phyloP scores from a whole-genome alignment of 108 stramenopile genomes.

The Discostella stelligeroides region DNA sequence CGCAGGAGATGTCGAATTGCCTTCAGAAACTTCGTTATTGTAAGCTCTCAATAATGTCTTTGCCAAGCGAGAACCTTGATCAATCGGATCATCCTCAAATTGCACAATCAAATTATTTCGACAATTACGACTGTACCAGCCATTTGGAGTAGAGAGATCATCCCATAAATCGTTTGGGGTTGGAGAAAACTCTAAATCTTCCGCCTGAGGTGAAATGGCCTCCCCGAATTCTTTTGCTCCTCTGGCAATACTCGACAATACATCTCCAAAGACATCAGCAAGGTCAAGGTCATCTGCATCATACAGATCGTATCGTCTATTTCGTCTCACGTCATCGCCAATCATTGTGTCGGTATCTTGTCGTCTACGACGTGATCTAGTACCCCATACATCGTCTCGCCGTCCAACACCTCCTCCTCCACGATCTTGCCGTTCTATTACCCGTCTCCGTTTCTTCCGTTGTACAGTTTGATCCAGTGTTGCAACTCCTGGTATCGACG shows the following conservation, averaged over 20 bases:
- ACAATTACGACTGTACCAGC: slow-evolving; percentile 49
- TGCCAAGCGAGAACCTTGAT: slow-evolving; percentile 80
- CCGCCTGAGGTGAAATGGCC: slow-evolving; percentile 64
- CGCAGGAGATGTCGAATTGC: slow-evolving; percentile 2
- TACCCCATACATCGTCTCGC: slow-evolving; percentile 39
- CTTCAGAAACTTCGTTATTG: not conserved
- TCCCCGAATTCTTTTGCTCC: slow-evolving; percentile 50
- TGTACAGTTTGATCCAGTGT: slow-evolving; percentile 36
- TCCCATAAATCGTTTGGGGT: slow-evolving; percentile 80
- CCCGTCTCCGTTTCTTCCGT: not conserved
- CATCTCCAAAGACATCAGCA: slow-evolving; percentile 64
- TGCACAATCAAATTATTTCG: slow-evolving; percentile 79
- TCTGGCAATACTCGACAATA: slow-evolving; percentile 46
- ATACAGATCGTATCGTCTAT: slow-evolving; percentile 27
- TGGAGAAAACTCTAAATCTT: slow-evolving; percentile 77
- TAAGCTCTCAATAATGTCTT: slow-evolving; percentile 36
- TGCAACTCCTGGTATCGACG: slow-evolving; percentile 47
- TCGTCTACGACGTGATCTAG: slow-evolving; percentile 35
- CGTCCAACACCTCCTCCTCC: slow-evolving; percentile 25
- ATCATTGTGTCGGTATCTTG: not conserved
- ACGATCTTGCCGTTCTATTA: not conserved
- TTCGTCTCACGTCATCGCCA: slow-evolving; percentile 4
- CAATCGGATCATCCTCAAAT: slow-evolving; percentile 80
- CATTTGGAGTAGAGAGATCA: slow-evolving; percentile 43
- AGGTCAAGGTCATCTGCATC: slow-evolving; percentile 66